Base-by-base conservation (phyloP, 1,284 basidiomycete species). In the Kalmanozyma brasiliensis region DNA sequence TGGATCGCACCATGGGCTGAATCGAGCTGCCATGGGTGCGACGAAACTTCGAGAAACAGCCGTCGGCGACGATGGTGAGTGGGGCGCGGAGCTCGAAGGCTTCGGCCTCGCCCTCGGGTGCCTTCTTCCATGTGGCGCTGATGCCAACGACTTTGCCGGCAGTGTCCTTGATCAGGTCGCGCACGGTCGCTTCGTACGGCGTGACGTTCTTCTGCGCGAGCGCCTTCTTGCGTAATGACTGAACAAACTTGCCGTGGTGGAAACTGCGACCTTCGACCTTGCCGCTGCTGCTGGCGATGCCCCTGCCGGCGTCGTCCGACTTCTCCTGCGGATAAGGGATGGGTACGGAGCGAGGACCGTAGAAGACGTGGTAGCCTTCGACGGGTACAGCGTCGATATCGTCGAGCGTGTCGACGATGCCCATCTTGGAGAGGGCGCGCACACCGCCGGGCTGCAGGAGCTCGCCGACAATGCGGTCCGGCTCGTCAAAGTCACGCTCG, bases 391-490 rank as follows among this genome's bases (percentile, higher is more conserved):
- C 90, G 82, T 94, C 95, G 56, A 98, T 96, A 19, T 87, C 89
- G 29, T 95, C 90, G 41, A 97, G 84, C 6, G 85, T 84, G 49
- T 88, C 87, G 20, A 74, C 79, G 74, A 98, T 83, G 1, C 93
- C 94, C 17, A 99, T 87, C 52, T 87, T 84, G 62, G 88, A 84
- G 44, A 98, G 85, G 0, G 93, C 89, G 4, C 86, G 85, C 19
- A 94, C 89, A 6, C 96, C 96, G 1, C 91, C 94, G 0, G 96
- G 96, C 79, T 98, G 95, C 19, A 99, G 85, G 1, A 98, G 88
- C 83, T 99, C 96, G 33, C 96, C 95, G 34, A 98, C 95, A 74
- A 99, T 98, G 22, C 95, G 88, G 85, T 98, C 93, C 0, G 96
- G 95, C 82, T 94, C 91, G 0, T 89, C 86, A 11, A 98, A 86